phyloP scores from a whole-genome alignment of 306 rosid species.

The Coriaria nepalensis region DNA sequence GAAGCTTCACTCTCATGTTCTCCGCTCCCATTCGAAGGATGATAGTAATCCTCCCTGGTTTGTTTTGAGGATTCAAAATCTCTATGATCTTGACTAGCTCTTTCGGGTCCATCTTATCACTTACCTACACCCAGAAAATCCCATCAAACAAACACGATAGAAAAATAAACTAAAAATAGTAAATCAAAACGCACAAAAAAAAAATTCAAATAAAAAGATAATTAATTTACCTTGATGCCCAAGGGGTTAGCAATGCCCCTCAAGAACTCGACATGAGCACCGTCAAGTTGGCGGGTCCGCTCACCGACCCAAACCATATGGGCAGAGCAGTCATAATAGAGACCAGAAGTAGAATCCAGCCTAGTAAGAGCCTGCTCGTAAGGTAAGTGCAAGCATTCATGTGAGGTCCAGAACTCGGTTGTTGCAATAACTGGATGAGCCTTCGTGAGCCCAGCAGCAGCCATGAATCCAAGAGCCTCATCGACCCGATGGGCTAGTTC shows the following conservation, averaged over 20 bases:
- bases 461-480: slow-evolving; percentile 99
- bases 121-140: slow-evolving; percentile 38
- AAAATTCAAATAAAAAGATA: too few relatives aligned
- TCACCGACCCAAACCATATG: slow-evolving; percentile 97
- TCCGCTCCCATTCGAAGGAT: slow-evolving; percentile 99
- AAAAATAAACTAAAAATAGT: too few relatives aligned
- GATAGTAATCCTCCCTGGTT: slow-evolving; percentile 84
- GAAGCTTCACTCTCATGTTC: slow-evolving; percentile 98
- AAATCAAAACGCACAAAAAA: too few relatives aligned
- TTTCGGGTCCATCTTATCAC: slow-evolving; percentile 93
- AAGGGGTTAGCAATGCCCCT: slow-evolving; percentile 95
- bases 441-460: slow-evolving; percentile 90
- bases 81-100: slow-evolving; percentile 82
- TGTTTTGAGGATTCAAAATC: slow-evolving; percentile 89
- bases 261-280: slow-evolving; percentile 89
- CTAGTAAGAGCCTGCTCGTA: slow-evolving; percentile 93
- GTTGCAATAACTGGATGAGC: slow-evolving; percentile 95
- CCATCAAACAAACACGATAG: background rate
- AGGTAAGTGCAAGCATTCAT: slow-evolving; percentile 87
- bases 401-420: slow-evolving; percentile 97
- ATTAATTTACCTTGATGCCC: slow-evolving; percentile 71
- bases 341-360: slow-evolving; percentile 94
- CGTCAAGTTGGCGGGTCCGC: slow-evolving; percentile 90
- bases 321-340: slow-evolving; percentile 89
- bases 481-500: slow-evolving; percentile 92